These are phyloP conservation scores for Fusarium marasasianum DNA, from an alignment of 2,329 filamentous ascomycete genomes.

Conservation along the genomic window DNA sequence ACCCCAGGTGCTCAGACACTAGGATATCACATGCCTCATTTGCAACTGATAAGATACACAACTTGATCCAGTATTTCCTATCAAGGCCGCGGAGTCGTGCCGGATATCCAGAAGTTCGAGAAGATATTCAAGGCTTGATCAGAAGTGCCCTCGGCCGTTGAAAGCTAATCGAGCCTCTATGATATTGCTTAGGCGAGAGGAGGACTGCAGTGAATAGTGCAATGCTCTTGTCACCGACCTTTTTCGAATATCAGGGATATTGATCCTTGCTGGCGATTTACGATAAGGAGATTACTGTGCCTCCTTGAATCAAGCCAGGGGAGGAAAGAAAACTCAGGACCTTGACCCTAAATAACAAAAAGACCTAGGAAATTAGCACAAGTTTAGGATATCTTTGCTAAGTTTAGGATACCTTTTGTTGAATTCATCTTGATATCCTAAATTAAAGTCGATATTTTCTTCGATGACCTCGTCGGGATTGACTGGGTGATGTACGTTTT, in stretches of 20 bases:
- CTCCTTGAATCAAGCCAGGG: neutral
- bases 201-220: neutral
- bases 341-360: neutral
- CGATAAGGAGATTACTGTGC: neutral
- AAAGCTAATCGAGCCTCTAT: neutral
- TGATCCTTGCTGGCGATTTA: neutral
- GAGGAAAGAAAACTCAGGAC: neutral
- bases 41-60: slow-evolving; percentile 1
- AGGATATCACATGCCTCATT: neutral
- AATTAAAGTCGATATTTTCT: neutral
- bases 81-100: neutral
- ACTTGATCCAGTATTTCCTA: neutral
- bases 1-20: neutral
- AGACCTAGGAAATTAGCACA: neutral
- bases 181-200: neutral
- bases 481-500: neutral
- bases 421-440: neutral
- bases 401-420: neutral
- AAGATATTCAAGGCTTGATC: neutral
- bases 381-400: neutral
- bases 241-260: neutral
- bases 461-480: neutral
- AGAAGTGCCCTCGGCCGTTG: no score
- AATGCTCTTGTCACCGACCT: neutral
- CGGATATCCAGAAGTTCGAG: neutral